Conservation (phyloP, 495 filamentous ascomycete genomes). For the Aspergillus baeticus region DNA sequence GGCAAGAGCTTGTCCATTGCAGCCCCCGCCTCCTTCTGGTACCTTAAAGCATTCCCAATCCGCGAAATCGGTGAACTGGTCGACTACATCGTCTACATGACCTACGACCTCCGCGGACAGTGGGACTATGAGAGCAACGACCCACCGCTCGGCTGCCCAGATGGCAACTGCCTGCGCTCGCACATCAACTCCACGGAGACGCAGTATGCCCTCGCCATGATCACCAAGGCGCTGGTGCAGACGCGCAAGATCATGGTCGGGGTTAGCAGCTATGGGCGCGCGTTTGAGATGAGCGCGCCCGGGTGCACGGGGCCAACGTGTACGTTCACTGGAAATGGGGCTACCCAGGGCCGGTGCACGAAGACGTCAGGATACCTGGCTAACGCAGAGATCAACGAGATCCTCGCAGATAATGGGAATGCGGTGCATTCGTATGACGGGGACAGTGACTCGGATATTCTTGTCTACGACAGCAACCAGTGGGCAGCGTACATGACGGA, state of each 20-base stretch:
- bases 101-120: slow-evolving; percentile 32
- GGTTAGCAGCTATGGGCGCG: slow-evolving; percentile 27
- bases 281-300: slow-evolving; percentile 14
- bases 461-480: slow-evolving; percentile 38
- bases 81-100: slow-evolving; percentile 38
- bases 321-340: slow-evolving; percentile 7
- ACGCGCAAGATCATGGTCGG: slow-evolving; percentile 39
- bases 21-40: slow-evolving; percentile 33
- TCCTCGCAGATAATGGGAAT: neutral
- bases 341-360: slow-evolving; percentile 7
- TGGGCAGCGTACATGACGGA: slow-evolving; percentile 44
- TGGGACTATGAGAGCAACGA: slow-evolving; percentile 32
- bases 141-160: slow-evolving; percentile 26
- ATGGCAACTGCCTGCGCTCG: slow-evolving; percentile 37
- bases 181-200: slow-evolving; percentile 47
- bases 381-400: slow-evolving; percentile 16
- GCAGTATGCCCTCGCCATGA: slow-evolving; percentile 35
- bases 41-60: slow-evolving; percentile 33
- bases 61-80: slow-evolving; percentile 16
- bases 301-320: slow-evolving; percentile 7
- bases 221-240: slow-evolving; percentile 49
- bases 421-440: neutral
- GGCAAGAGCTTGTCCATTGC: slow-evolving; percentile 18
- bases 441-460: slow-evolving; percentile 29
- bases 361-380: slow-evolving; percentile 25